Conservation (phyloP, 2,329 filamentous ascomycete species). For the Aspergillus melleus region DNA sequence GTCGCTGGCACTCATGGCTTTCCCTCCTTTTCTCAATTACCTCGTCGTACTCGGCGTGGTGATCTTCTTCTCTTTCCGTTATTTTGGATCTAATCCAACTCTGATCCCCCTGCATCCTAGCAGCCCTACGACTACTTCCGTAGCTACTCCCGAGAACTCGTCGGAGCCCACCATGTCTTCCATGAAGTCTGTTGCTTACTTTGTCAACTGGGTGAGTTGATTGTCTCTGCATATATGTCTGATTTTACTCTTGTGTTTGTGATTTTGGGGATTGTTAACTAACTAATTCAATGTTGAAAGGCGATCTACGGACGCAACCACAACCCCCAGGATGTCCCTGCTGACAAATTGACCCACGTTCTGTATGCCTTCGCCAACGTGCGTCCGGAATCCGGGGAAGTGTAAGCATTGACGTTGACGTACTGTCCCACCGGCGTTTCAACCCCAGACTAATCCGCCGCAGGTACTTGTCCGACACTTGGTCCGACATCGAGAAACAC, state of each 20-base stretch:
- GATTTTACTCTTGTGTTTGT: not conserved
- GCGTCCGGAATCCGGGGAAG: constrained; percentile 73
- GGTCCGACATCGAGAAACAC: constrained; percentile 68
- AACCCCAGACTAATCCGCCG: constrained; percentile 8
- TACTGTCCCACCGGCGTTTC: not conserved
- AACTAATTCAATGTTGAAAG: constrained; percentile 33
- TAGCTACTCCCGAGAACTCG: constrained; percentile 7
- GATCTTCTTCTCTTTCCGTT: constrained; percentile 12
- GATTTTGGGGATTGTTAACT: not conserved
- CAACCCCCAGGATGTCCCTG: constrained; percentile 76
- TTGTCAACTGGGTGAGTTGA: constrained; percentile 46
- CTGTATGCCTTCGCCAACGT: constrained; percentile 90
- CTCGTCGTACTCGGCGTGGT: constrained; percentile 7
- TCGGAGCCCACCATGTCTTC: constrained; percentile 23
- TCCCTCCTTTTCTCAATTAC: constrained; percentile 6
- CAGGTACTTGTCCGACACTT: constrained; percentile 63
- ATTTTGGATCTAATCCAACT: constrained; percentile 11
- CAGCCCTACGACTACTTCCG: not conserved
- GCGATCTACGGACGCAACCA: constrained; percentile 84
- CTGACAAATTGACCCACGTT: constrained; percentile 78
- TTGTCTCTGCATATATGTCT: not conserved
- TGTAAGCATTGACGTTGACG: constrained; percentile 48
- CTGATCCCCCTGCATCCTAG: constrained; percentile 12
- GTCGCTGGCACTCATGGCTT: constrained; percentile 8
- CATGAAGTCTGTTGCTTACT: constrained; percentile 43